Base-by-base conservation (phyloP, 192 early-diverging fungal genomes). In the Podila epicladia region DNA sequence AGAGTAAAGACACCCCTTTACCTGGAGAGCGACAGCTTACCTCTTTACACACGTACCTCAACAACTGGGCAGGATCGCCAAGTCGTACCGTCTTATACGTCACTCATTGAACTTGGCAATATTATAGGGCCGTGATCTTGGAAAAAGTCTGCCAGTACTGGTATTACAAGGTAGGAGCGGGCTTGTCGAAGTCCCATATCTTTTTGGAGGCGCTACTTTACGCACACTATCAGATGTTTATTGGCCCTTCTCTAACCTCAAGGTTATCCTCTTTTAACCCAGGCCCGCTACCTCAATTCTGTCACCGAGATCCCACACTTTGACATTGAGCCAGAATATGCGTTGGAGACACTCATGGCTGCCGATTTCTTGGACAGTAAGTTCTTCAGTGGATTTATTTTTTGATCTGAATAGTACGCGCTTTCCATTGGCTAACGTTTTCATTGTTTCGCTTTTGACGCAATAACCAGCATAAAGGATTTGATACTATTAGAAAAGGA, bases 111-210 rank as follows among this genome's bases (percentile, higher is more conserved):
- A 37, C 35, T 37, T 37, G 35, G 0, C 3, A 37, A 41, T 13
- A 41, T 2, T 2, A 26, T 72, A 96, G 95, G 67, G 98, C 94
- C 41, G 84, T 94, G 19, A 90, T 97, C 7, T 86, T 99, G 38
- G 97, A 99, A 73, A 95, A 93, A 63, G 95, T 98, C 15, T 97
- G 95, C 88, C 92, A 95, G 67, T 99, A 97, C 77, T 89, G 98
- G 45, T 93, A 95, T 82, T 98, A 96, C 85, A 97, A 97, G 73
- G 87, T 92, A 78, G 82, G 87, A 64, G 31, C 51, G 20, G 17
- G 7, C 7, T 29, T 26, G 0, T 20, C 37, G 20, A 59, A 1
- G 31, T 13, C 17, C 33, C 33, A 33, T 33, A 6, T 33, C 6
- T 33, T 33, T 33, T 33, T 33, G 1, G 3, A 33, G 6, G 33